Evolutionary conservation across 2,329 filamentous ascomycete genomes (phyloP).

Genomic region (Monilinia fructigena): DNA sequence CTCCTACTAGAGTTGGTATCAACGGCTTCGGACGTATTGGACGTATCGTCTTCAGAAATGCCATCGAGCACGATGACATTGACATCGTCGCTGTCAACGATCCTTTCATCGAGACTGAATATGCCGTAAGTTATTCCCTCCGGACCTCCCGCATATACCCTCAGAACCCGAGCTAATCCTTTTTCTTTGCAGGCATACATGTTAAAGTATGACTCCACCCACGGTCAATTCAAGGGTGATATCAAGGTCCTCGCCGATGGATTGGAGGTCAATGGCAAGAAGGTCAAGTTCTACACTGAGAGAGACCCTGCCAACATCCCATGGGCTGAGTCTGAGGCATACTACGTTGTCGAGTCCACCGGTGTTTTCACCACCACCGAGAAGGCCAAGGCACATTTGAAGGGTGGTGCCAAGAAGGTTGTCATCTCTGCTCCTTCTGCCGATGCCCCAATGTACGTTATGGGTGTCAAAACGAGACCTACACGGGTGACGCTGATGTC

Average conservation of each 20-base stretch:
- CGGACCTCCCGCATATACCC: constrained; percentile 11
- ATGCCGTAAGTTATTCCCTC: constrained; percentile 72
- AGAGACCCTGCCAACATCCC: constrained; percentile 85
- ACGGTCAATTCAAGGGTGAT: constrained; percentile 94
- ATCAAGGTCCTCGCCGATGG: constrained; percentile 67
- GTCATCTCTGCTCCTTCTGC: constrained; percentile 88
- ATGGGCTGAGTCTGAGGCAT: constrained; percentile 82
- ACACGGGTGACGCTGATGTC: constrained; percentile 86
- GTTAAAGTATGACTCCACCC: constrained; percentile 98
- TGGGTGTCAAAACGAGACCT: constrained; percentile 96
- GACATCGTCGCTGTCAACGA: constrained; percentile 97
- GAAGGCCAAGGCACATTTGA: constrained; percentile 91
- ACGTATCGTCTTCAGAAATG: constrained; percentile 98
- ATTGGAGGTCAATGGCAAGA: constrained; percentile 91
- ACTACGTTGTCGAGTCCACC: constrained; percentile 96
- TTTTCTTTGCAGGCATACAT: constrained; percentile 75
- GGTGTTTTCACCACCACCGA: constrained; percentile 99
- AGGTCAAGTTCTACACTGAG: constrained; percentile 91
- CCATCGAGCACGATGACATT: constrained; percentile 83
- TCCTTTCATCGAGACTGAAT: constrained; percentile 97
- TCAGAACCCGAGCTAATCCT: constrained; percentile 25
- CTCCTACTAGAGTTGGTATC: constrained; percentile 79
- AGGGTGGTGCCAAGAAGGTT: constrained; percentile 97
- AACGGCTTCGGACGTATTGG: constrained; percentile 99
- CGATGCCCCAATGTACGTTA: constrained; percentile 99